These are phyloP conservation scores for Thielaviopsis ethacetica DNA, from an alignment of 2,329 filamentous ascomycete genomes.

Conservation along the genomic window DNA sequence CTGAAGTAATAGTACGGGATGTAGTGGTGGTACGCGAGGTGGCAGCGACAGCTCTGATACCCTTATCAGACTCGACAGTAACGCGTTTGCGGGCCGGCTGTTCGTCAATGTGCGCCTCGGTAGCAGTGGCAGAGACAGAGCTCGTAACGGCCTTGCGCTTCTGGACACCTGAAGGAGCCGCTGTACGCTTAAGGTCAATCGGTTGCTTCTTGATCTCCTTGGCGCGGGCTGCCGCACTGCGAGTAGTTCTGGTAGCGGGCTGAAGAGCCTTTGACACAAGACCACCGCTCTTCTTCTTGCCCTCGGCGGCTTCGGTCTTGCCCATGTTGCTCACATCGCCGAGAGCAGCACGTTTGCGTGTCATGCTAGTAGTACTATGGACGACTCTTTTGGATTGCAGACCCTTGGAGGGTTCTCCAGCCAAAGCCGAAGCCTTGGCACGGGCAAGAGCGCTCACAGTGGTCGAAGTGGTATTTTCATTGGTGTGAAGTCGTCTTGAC, in stretches of 20 bases:
- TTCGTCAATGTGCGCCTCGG: slow-evolving; percentile 7
- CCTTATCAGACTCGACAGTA: slow-evolving; percentile 34
- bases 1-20: not conserved
- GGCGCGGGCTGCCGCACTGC: slow-evolving; percentile 42
- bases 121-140: not conserved
- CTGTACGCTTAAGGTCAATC: slow-evolving; percentile 52
- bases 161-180: slow-evolving; percentile 52
- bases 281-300: slow-evolving; percentile 59
- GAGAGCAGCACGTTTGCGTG: slow-evolving; percentile 65
- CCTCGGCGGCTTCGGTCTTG: slow-evolving; percentile 55
- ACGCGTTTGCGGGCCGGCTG: slow-evolving; percentile 44
- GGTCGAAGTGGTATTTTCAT: slow-evolving; percentile 90
- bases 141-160: slow-evolving; percentile 50
- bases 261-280: slow-evolving; percentile 68
- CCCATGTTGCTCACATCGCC: slow-evolving; percentile 92
- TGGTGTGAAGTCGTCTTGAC: slow-evolving; percentile 48
- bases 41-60: slow-evolving; percentile 14
- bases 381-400: slow-evolving; percentile 55
- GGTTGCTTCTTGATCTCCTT: slow-evolving; percentile 51
- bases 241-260: slow-evolving; percentile 60
- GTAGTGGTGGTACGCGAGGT: not conserved
- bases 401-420: slow-evolving; percentile 40
- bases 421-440: slow-evolving; percentile 69
- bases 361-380: slow-evolving; percentile 30
- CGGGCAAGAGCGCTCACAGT: slow-evolving; percentile 72